A percentile compares a stretch with the other conserved stretches of the same genome.
Evolutionary conservation across 2,329 filamentous ascomycete species (phyloP).

Genomic region (Scorias spongiosa): DNA sequence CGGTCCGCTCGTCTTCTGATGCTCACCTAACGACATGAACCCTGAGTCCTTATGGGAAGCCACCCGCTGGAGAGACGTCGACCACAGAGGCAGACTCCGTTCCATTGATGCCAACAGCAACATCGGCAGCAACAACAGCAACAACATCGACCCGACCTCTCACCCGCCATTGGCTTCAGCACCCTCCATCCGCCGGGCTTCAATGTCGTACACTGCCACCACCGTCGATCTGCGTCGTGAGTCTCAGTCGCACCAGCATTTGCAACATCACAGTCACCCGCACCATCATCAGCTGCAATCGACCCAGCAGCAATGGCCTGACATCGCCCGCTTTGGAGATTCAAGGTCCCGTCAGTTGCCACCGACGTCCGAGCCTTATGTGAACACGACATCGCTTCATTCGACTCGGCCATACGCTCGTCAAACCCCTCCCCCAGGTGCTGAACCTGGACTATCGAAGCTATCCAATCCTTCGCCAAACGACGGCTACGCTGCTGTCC

Average conservation of each 20-base stretch:
- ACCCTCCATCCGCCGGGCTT: neutral
- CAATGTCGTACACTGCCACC: neutral
- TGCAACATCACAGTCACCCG: neutral
- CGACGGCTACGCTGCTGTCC: constrained; percentile 1
- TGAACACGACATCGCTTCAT: neutral
- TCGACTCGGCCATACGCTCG: neutral
- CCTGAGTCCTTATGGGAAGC: neutral
- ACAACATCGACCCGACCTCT: neutral
- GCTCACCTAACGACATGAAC: neutral
- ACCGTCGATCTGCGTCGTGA: neutral
- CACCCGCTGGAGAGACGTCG: neutral
- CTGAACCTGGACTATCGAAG: neutral
- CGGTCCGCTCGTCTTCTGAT: too few species aligned
- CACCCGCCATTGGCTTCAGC: neutral
- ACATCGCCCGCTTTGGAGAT: neutral
- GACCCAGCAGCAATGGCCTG: neutral
- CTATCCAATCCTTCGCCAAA: neutral
- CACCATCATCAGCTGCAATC: neutral
- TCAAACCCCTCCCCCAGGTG: neutral
- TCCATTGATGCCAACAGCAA: too few species aligned
- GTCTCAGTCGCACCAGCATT: neutral
- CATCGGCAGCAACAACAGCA: too few species aligned
- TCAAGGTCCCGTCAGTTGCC: neutral
- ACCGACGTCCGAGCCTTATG: neutral
- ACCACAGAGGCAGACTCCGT: neutral